These are phyloP conservation scores for Ogataea angusta DNA, from an alignment of 805 yeast species.

Conservation along the genomic window DNA sequence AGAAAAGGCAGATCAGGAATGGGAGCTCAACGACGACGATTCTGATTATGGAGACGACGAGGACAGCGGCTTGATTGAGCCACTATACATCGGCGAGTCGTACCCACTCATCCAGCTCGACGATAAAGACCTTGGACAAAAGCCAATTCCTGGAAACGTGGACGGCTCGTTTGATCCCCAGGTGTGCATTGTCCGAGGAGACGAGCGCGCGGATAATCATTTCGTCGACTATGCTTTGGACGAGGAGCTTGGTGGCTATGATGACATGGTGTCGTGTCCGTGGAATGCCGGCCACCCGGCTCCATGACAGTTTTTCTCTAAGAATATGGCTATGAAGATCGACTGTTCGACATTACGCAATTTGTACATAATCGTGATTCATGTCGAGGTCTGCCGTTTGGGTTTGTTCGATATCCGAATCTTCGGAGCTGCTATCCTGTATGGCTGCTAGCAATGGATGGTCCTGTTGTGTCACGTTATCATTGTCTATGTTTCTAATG, in stretches of 20 bases:
- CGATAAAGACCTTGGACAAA: constrained; percentile 10
- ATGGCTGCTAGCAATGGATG: constrained; percentile 15
- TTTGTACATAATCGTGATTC: constrained; percentile 19
- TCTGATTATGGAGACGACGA: constrained; percentile 21
- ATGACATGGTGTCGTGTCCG: constrained; percentile 13
- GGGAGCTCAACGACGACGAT: constrained; percentile 17
- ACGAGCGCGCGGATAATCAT: constrained; percentile 14
- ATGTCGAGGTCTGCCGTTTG: constrained; percentile 12
- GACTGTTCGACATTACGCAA: constrained; percentile 2
- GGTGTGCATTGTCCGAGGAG: constrained; percentile 21
- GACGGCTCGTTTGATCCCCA: constrained; percentile 21
- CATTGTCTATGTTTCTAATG: constrained; percentile 32
- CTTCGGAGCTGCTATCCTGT: constrained; percentile 12
- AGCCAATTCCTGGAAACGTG: constrained; percentile 8
- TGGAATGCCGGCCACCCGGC: constrained; percentile 12
- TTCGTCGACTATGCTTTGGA: constrained; percentile 19
- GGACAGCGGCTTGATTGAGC: constrained; percentile 13
- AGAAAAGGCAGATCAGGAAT: constrained; percentile 6
- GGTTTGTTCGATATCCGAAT: constrained; percentile 9
- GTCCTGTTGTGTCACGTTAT: constrained; percentile 21
- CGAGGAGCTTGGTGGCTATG: constrained; percentile 19
- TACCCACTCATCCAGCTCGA: constrained; percentile 18
- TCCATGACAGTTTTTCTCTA: constrained; percentile 1
- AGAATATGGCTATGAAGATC: constrained; percentile 9
- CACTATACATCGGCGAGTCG: constrained; percentile 15